Percentiles rank a stretch among this genome's conserved stretches.
Evolutionary conservation across 129 eudicot species (phyloP).

Genomic region (Lactuca sativa): DNA sequence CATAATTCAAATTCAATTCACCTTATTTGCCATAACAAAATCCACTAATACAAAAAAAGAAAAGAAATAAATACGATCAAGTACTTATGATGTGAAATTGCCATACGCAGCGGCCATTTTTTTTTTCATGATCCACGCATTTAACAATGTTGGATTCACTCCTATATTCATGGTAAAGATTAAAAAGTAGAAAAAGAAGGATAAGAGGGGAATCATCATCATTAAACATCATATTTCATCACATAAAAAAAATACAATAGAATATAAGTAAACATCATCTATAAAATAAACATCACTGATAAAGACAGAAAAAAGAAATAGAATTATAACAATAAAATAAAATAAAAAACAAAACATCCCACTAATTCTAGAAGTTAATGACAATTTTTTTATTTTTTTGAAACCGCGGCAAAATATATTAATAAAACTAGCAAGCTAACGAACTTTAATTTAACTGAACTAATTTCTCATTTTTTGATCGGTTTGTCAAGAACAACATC

Average conservation of each 20-base stretch:
- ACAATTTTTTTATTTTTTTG: background rate
- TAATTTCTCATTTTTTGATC: conserved; percentile 29
- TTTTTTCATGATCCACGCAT: too few species aligned
- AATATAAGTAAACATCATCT: conserved; percentile 37
- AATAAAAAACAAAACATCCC: conserved; percentile 1
- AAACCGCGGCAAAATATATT: too few species aligned
- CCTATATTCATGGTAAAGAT: background rate
- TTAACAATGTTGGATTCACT: too few species aligned
- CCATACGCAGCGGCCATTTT: too few species aligned
- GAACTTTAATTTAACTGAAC: background rate
- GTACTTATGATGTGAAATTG: too few species aligned
- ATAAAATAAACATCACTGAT: background rate
- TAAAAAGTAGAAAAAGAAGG: background rate
- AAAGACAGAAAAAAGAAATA: background rate
- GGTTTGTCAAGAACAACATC: conserved; percentile 53
- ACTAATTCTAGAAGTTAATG: conserved; percentile 12
- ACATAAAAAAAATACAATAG: conserved; percentile 37
- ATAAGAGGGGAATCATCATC: conserved; percentile 16
- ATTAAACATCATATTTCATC: conserved; percentile 28
- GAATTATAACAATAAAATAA: conserved; percentile 3
- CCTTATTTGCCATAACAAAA: too few species aligned
- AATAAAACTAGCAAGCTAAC: too few species aligned
- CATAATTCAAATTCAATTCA: too few species aligned
- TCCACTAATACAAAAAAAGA: too few species aligned
- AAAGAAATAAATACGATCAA: too few species aligned